phyloP scores from a whole-genome alignment of 2,329 filamentous ascomycete species.

The Rhynchosporium secalis region DNA sequence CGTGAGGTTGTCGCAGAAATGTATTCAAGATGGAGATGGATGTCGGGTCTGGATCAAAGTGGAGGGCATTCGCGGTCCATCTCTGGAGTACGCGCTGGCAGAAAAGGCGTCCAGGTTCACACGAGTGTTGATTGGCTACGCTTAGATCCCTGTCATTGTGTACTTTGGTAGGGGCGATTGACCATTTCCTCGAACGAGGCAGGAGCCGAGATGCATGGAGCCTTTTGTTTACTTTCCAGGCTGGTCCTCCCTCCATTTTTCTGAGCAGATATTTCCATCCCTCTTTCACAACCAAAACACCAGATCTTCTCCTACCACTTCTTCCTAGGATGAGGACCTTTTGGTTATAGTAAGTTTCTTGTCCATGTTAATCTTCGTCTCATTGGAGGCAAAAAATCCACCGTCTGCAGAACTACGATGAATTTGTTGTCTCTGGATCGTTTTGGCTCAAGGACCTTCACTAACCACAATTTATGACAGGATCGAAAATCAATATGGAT shows the following conservation, averaged over 20 bases:
- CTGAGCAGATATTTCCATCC: constrained; percentile 1
- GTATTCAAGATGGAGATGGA: neutral
- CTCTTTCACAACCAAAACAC: constrained; percentile 11
- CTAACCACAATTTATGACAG: neutral
- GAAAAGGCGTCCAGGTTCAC: neutral
- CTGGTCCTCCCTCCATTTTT: constrained; percentile 4
- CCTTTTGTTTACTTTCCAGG: constrained; percentile 12
- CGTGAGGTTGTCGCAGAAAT: neutral
- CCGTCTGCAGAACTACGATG: neutral
- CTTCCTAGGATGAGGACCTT: constrained; percentile 12
- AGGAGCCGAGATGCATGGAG: constrained; percentile 15
- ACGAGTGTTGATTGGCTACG: constrained; percentile 8
- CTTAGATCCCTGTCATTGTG: neutral
- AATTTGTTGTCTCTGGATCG: neutral
- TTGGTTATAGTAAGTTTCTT: constrained; percentile 16
- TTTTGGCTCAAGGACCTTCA: neutral
- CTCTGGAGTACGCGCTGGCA: constrained; percentile 13
- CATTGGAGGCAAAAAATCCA: neutral
- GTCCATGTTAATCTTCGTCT: neutral
- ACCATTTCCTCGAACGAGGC: constrained; percentile 17
- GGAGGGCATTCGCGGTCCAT: neutral
- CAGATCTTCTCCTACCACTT: neutral
- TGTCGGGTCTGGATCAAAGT: neutral
- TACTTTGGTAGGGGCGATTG: constrained; percentile 6
- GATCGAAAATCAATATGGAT: constrained; percentile 23